Base-by-base conservation (phyloP, 352 stramenopile species). In the Phytophthora megakarya region DNA sequence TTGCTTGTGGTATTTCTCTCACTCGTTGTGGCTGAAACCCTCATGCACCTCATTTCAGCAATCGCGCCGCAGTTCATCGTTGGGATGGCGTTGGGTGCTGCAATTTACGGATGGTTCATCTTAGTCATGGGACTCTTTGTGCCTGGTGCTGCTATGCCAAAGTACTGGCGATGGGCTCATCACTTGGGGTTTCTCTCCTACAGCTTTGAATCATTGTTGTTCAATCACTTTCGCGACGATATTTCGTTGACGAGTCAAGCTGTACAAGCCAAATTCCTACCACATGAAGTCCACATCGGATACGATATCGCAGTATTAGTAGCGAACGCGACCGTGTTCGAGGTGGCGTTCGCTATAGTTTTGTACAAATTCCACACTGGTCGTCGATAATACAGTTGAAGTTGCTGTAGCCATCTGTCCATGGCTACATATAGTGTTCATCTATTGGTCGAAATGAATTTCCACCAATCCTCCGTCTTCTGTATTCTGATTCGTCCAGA, bases 141-240 rank as follows among this genome's bases (percentile, higher is more conserved):
- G 30, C 72, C 78, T 6, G 60, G 45, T 23, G 42, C 61, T 38
- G 52, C 62, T 16, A 93, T 96, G 40, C 82, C 83, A 5, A 23
- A 28, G 12, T 89, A 87, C 65, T 88, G 86, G 71, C 69, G 68
- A 25, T 96, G 86, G 88, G 65, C 67, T n/a, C 86, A 93, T 67
- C 87, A 87, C 56, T 25, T 92, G 37, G 78, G 74, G 5, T 93
- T 96, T 63, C 85, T 92, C 49, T 90, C 85, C 13, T 95, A 93
- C 67, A 74, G 71, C 42, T 93, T 95, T 61, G 59, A 89, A 61
- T 69, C 58, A 12, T 81, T 94, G 64, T 75, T 95, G 66, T 83
- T 76, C 57, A 70, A 92, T 42, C 77, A 95, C 19, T 92, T 91
- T 63, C 53, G 58, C 5, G 15, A 59, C 15, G 61, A 69, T 37